phyloP scores from a whole-genome alignment of 2,329 filamentous ascomycete genomes.

The Penicillium sp. region DNA sequence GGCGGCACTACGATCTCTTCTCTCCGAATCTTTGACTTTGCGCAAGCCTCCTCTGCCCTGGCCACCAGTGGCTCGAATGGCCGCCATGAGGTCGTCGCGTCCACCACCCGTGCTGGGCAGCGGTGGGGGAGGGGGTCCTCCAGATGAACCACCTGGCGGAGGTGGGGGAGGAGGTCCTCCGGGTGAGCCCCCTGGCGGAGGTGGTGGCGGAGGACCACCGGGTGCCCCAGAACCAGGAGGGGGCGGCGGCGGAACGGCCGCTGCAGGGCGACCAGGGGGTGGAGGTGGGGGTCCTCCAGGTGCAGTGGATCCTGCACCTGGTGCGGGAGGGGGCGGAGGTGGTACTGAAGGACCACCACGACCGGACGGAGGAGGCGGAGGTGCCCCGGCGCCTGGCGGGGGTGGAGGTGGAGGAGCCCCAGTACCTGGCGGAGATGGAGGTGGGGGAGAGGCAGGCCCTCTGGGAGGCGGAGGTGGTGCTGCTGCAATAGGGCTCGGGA shows the following conservation, averaged over 20 bases:
- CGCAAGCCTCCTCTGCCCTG: slow-evolving; percentile 44
- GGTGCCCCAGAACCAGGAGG: slow-evolving; percentile 30
- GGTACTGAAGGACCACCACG: slow-evolving; percentile 52
- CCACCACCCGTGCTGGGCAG: slow-evolving; percentile 38
- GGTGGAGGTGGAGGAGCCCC: slow-evolving; percentile 23
- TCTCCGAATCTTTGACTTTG: slow-evolving; percentile 46
- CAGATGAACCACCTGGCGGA: slow-evolving; percentile 37
- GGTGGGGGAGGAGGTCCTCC: slow-evolving; percentile 45
- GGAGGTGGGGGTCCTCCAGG: slow-evolving; percentile 26
- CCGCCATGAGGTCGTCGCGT: slow-evolving; percentile 44
- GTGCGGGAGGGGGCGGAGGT: slow-evolving; percentile 32
- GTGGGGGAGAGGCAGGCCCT: slow-evolving; percentile 28
- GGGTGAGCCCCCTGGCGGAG: slow-evolving; percentile 38
- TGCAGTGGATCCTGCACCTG: slow-evolving; percentile 10
- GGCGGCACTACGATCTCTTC: slow-evolving; percentile 45
- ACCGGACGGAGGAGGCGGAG: slow-evolving; percentile 46
- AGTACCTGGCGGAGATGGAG: slow-evolving; percentile 21
- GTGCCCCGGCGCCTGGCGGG: slow-evolving; percentile 20
- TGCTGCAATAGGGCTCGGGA: slow-evolving; percentile 29
- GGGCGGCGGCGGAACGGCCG: slow-evolving; percentile 33
- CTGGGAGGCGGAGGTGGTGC: slow-evolving; percentile 43
- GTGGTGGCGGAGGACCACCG: slow-evolving; percentile 44
- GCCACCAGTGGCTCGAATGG: slow-evolving; percentile 54
- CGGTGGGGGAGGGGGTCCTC: slow-evolving; percentile 51
- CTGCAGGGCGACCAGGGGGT: slow-evolving; percentile 23